Evolutionary conservation across 208 protist species (phyloP).

Genomic region (Angomonas deanei): DNA sequence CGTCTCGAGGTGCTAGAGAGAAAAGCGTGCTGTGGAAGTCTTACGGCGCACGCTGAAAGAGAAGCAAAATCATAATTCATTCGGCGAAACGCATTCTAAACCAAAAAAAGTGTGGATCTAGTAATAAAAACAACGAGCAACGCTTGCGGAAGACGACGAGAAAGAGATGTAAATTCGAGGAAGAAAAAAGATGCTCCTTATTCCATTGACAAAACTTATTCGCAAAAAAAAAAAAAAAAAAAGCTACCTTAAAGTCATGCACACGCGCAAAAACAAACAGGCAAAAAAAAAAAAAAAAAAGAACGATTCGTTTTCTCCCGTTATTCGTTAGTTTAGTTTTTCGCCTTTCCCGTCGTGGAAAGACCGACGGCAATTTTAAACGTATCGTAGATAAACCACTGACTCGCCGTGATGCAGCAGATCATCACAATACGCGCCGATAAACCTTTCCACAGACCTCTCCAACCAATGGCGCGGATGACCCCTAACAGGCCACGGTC

Average conservation of each 20-base stretch:
- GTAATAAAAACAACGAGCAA: no score
- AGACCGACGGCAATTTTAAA: constrained; percentile 74
- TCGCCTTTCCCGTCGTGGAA: constrained; percentile 28
- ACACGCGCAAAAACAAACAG: no score
- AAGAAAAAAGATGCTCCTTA: no score
- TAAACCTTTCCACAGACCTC: constrained; percentile 76
- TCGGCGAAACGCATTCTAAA: no score
- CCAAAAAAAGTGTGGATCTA: no score
- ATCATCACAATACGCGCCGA: constrained; percentile 92
- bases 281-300: no score
- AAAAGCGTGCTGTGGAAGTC: neutral
- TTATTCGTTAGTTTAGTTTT: neutral
- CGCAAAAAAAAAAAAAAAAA: constrained; percentile 9
- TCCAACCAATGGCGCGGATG: constrained; percentile 29
- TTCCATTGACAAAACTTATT: neutral
- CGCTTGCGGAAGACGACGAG: no score
- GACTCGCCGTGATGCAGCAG: constrained; percentile 88
- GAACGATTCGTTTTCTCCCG: neutral
- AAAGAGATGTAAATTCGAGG: no score
- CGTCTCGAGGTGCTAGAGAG: neutral
- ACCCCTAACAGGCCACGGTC: constrained; percentile 17
- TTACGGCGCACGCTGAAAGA: neutral
- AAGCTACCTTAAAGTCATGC: constrained; percentile 11
- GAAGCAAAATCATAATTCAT: neutral
- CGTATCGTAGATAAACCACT: constrained; percentile 94